A percentile compares a stretch with the other conserved stretches of the same genome.
Conservation (phyloP, 148 eudicot genomes). For the Pharnaceum exiguum region DNA sequence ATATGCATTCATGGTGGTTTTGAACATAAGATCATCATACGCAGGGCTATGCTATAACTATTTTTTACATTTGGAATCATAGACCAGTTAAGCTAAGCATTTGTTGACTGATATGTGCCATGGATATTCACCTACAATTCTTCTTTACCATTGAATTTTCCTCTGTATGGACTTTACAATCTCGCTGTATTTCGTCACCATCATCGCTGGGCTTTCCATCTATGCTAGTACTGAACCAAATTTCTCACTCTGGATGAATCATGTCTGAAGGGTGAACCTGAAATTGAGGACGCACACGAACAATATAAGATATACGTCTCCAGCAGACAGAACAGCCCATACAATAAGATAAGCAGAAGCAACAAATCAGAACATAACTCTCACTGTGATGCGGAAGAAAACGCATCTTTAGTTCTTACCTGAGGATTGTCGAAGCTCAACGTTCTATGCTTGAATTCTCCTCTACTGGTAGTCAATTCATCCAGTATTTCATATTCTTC, state of each 20-base stretch:
- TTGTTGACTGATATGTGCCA: no score
- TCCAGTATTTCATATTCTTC: slow-evolving; percentile 45
- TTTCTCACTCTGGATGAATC: slow-evolving; percentile 7
- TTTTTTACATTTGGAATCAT: background rate
- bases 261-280: slow-evolving; percentile 24
- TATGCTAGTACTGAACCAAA: background rate
- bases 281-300: no score
- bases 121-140: no score
- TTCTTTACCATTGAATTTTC: background rate
- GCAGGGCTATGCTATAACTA: background rate
- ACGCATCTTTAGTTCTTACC: slow-evolving; percentile 17
- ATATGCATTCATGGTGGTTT: background rate
- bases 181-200: slow-evolving; percentile 2
- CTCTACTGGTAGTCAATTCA: slow-evolving; percentile 51
- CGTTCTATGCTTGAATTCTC: slow-evolving; percentile 47
- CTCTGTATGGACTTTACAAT: background rate
- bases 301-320: no score
- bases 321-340: no score
- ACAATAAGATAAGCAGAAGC: background rate
- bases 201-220: background rate
- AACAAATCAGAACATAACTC: background rate
- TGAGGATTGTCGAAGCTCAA: slow-evolving; percentile 28
- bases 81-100: no score
- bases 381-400: background rate
- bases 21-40: background rate